phyloP scores from a whole-genome alignment of 2,329 filamentous ascomycete species.

The Aspergillus clavatus region DNA sequence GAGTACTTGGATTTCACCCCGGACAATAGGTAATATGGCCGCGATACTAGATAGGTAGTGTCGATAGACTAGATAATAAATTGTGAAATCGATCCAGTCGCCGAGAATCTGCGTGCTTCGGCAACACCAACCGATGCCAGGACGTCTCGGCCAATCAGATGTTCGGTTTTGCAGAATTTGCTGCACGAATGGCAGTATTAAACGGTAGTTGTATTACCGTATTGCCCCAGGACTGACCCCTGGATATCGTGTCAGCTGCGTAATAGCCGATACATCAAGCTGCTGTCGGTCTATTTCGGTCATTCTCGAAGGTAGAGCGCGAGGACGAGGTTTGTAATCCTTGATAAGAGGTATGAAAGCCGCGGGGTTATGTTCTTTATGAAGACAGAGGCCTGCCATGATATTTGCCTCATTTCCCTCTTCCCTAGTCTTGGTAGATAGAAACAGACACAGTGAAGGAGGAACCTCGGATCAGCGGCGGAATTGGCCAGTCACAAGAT shows the following conservation, averaged over 20 bases:
- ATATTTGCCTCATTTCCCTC: too few relatives aligned
- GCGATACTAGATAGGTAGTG: constrained; percentile 5
- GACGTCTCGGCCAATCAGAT: constrained; percentile 26
- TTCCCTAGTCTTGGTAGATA: too few relatives aligned
- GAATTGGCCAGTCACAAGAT: neutral
- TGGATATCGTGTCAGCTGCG: neutral
- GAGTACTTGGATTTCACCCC: constrained; percentile 17
- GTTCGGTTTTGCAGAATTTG: constrained; percentile 23
- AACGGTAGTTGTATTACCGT: constrained; percentile 15
- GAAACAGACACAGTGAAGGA: neutral
- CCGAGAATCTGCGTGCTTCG: constrained; percentile 24
- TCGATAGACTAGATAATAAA: too few relatives aligned
- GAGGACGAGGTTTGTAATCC: neutral
- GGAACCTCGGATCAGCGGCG: neutral
- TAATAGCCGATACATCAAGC: neutral
- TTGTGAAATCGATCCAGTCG: constrained; percentile 17
- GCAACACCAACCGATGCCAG: constrained; percentile 13
- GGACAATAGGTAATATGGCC: neutral
- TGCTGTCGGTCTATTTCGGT: neutral
- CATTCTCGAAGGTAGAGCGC: neutral
- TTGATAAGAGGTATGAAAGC: neutral
- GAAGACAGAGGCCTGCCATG: too few relatives aligned
- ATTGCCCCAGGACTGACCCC: too few relatives aligned
- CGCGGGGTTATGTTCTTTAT: too few relatives aligned
- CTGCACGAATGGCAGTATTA: constrained; percentile 13